Base-by-base conservation (phyloP, 345 rosid genomes). In the Clausena lansium region DNA sequence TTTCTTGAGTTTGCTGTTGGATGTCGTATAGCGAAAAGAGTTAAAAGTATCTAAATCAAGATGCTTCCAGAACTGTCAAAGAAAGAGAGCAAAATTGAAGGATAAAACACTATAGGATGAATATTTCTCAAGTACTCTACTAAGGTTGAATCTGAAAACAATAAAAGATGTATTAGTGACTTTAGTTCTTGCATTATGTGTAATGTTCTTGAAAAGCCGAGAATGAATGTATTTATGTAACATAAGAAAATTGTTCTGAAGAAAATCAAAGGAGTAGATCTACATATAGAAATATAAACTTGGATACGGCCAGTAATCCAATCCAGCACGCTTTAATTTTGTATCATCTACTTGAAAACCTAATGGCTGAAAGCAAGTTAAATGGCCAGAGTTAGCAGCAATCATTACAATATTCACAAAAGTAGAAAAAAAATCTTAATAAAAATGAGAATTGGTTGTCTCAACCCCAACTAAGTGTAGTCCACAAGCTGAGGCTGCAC, bases 241-340 rank as follows among this genome's bases (percentile, higher is more conserved):
- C 10, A 50, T 10, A 22, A 55, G 20, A 38, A 7, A 67, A 81
- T 7, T 13, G 47, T 9, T 35, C 15, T 1, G 27, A 28, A 39
- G 65, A 78, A 8, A 74, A 25, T 58, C 3, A 36, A 30, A 9
- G 13, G 7, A 79, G 79, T 32, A 62, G 47, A n/a, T 24, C 63
- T 28, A 82, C 27, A 73, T 13, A 54, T 28, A 36, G 38, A 77
- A 73, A 70, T 0, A 75, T 59, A 77, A 64, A 75, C 68, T 64
- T 69, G 97, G 98, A 95, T 95, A 93, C 98, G 98, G 97, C 98
- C 99, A 92, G 79, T 93, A 93, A 82, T 95, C 98, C 81, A 95
- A 84, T 82, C 99, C 99, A 79, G 99, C 98, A 76, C 99, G 94
- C 88, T 91, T 95, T 32, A 95, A 84, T 77, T 85, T 95, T 55